Conservation (phyloP, 768 basidiomycete species). For the Trametes elegans region DNA sequence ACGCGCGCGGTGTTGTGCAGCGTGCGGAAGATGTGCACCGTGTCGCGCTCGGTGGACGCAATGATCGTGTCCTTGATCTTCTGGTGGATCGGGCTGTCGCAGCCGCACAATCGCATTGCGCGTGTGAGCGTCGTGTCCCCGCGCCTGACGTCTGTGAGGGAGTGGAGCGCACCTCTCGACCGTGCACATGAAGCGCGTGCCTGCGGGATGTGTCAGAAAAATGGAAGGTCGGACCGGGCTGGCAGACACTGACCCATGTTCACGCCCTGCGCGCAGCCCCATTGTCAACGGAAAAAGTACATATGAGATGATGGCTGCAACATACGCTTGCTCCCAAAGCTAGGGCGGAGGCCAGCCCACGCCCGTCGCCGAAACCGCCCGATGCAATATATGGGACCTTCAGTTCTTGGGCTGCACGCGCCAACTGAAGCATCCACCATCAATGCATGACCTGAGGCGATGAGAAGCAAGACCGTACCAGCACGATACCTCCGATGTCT, state of each 20-base stretch:
- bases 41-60: slow-evolving; percentile 76
- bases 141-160: no score
- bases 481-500: slow-evolving; percentile 83
- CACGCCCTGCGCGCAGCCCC: slow-evolving; percentile 55
- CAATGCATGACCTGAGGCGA: not conserved
- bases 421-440: slow-evolving; percentile 51
- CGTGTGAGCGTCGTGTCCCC: no score
- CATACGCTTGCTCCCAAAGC: slow-evolving; percentile 78
- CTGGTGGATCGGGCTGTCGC: slow-evolving; percentile 74
- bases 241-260: slow-evolving; percentile 65
- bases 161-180: slow-evolving; percentile 57
- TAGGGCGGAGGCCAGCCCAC: slow-evolving; percentile 79
- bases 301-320: slow-evolving; percentile 17
- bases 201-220: slow-evolving; percentile 20
- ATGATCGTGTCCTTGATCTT: slow-evolving; percentile 92
- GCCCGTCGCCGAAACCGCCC: slow-evolving; percentile 85
- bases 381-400: slow-evolving; percentile 86
- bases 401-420: slow-evolving; percentile 81
- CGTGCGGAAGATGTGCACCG: slow-evolving; percentile 88
- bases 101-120: no score
- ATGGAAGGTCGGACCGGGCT: not conserved
- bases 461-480: slow-evolving; percentile 46
- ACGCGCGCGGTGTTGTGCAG: slow-evolving; percentile 82
- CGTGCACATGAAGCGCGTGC: slow-evolving; percentile 92
- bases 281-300: slow-evolving; percentile 12